Conservation (phyloP, 495 filamentous ascomycete species). For the Aspergillus homomorphus region DNA sequence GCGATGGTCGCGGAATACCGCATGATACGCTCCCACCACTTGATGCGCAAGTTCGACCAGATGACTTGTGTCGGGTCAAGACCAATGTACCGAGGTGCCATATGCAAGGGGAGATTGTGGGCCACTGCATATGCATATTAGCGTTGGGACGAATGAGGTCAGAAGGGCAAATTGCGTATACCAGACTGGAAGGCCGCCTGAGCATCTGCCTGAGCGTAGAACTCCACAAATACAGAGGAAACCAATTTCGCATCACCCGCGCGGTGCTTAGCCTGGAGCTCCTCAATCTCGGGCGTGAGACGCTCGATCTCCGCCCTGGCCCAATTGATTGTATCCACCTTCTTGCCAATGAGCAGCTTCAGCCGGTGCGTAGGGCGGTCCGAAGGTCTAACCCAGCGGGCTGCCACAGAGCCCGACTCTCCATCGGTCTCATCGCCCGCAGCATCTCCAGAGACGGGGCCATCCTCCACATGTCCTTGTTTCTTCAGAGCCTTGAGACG, state of each 20-base stretch:
- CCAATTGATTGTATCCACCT: conserved; percentile 85
- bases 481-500: conserved; percentile 76
- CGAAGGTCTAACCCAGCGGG: conserved; percentile 74
- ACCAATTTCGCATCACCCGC: conserved; percentile 64
- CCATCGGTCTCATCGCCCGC: conserved; percentile 52
- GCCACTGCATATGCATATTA: conserved; percentile 49
- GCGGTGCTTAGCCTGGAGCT: conserved; percentile 69
- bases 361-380: conserved; percentile 83
- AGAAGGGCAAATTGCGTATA: conserved; percentile 7
- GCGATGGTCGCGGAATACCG: conserved; percentile 65
- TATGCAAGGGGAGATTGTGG: conserved; percentile 86
- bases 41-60: conserved; percentile 82
- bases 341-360: conserved; percentile 78
- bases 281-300: conserved; percentile 75
- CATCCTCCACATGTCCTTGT: conserved; percentile 49
- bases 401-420: conserved; percentile 73
- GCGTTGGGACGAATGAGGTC: background rate
- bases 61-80: conserved; percentile 82
- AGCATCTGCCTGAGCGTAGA: conserved; percentile 73
- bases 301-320: conserved; percentile 76
- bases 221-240: conserved; percentile 75
- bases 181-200: conserved; percentile 74
- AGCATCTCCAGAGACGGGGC: conserved; percentile 24
- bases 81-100: conserved; percentile 88
- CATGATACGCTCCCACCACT: conserved; percentile 81